Evolutionary conservation across 2,329 filamentous ascomycete species (phyloP), one percentile per base, ranked within the genome.

Genomic region (Didymella keratinophila): DNA sequence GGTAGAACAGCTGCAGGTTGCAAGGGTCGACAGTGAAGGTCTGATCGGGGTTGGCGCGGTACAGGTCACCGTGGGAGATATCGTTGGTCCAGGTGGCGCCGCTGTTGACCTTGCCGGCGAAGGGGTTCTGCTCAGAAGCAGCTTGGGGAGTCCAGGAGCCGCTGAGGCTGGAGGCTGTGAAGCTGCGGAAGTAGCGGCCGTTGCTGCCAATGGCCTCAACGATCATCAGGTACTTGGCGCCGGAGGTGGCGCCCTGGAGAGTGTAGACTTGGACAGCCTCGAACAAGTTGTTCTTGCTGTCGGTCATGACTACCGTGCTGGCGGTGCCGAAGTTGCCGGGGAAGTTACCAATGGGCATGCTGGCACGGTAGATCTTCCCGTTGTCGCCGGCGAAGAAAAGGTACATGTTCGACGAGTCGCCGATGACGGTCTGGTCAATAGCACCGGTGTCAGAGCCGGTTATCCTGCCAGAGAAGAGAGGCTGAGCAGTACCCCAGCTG

Each of bases 371-470:
- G 69, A 90, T 87, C 44, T 82, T 83, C 71, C 87, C 87, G 62
- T 89, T 88, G 75, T 90, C 87, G 8, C 86, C 87, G 0, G 82
- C 80, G 65, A 89, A 89, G 82, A 89, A 90, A 4, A 90, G 78
- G 65, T 89, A 89, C 85, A 89, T 88, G 75, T 84, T 83, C 7
- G 70, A 74, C 69, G 74, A 75, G 71, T 89, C 87, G 39, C 84
- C 86, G 62, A 89, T 89, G 55, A 89, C 63, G 0, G 86, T 85
- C 75, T 88, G 86, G 72, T 89, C 87, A 60, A 90, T 89, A 11
- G 78, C 69, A 0, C 85, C 85, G 0, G 83, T 87, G 72, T 73
- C 70, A 9, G 82, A 83, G 54, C 68, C 79, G 0, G 78, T 70
- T 65, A 89, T 84, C 20, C 70, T 79, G 12, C 86, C 86, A 0